Percentiles rank a stretch among this genome's conserved stretches.
Conservation (phyloP, 2,329 filamentous ascomycete species). For the Fusarium graminum region DNA sequence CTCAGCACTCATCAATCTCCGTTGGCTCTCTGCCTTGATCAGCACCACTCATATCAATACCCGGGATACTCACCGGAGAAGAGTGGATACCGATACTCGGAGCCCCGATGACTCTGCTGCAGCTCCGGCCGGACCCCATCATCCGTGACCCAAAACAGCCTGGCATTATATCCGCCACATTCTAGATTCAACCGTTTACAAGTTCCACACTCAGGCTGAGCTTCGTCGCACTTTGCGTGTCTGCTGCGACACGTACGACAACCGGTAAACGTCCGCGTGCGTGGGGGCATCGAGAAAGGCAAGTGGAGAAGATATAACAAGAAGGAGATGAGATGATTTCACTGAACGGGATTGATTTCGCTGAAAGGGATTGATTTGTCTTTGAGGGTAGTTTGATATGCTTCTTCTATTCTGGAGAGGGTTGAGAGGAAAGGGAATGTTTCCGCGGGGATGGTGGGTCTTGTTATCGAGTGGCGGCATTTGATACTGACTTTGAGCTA, state of each 20-base stretch:
- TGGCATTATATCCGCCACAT: constrained; percentile 58
- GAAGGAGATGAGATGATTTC: not conserved
- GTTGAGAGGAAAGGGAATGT: constrained; percentile 34
- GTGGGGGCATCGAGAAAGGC: constrained; percentile 28
- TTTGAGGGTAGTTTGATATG: constrained; percentile 9
- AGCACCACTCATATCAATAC: not conserved
- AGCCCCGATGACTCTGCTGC: constrained; percentile 45
- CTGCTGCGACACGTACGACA: constrained; percentile 54
- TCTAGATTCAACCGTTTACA: constrained; percentile 53
- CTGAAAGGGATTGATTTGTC: constrained; percentile 15
- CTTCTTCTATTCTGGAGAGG: constrained; percentile 26
- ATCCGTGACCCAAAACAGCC: constrained; percentile 51
- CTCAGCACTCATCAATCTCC: constrained; percentile 46
- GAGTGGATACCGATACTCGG: constrained; percentile 58
- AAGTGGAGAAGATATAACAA: constrained; percentile 31
- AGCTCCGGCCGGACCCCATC: constrained; percentile 38
- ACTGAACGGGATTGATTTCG: constrained; percentile 8
- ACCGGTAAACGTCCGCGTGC: constrained; percentile 52
- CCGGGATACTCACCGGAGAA: constrained; percentile 53
- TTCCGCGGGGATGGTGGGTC: constrained; percentile 25
- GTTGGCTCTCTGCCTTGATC: constrained; percentile 36
- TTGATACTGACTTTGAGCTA: not conserved
- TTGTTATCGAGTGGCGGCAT: not conserved
- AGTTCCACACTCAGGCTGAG: constrained; percentile 55
- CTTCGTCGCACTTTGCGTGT: constrained; percentile 61